Conservation (phyloP, 1,139 yeast genomes). For the Kurtzmaniella quercitrusa region DNA sequence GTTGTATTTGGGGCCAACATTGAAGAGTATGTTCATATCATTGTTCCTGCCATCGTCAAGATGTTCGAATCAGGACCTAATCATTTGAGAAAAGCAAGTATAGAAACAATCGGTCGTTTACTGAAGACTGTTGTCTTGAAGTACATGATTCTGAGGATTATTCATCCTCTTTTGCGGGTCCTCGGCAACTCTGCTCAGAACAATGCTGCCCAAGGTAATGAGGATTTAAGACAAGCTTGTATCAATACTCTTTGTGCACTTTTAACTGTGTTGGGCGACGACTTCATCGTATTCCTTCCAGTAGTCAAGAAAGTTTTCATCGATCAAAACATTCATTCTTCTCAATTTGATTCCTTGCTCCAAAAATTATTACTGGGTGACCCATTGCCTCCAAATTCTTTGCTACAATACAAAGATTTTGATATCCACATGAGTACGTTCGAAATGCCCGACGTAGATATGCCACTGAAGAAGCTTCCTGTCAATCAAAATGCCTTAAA, state of each 20-base stretch:
- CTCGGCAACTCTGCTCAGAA: constrained; percentile 32
- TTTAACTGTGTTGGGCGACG: constrained; percentile 76
- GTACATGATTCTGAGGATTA: constrained; percentile 87
- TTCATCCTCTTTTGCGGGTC: constrained; percentile 81
- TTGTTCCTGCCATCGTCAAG: constrained; percentile 78
- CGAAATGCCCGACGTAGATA: constrained; percentile 63
- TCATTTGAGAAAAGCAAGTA: constrained; percentile 67
- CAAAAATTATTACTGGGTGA: constrained; percentile 80
- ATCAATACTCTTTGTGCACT: constrained; percentile 81
- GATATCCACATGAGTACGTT: constrained; percentile 48
- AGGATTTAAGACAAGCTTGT: constrained; percentile 60
- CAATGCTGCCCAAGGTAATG: constrained; percentile 28
- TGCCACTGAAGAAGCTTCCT: constrained; percentile 71
- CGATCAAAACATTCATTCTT: constrained; percentile 61
- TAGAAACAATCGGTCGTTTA: constrained; percentile 79
- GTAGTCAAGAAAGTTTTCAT: constrained; percentile 70
- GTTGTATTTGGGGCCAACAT: constrained; percentile 86
- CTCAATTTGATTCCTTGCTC: constrained; percentile 77
- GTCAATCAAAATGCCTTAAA: constrained; percentile 74
- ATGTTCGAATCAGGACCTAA: constrained; percentile 68
- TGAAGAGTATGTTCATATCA: constrained; percentile 83
- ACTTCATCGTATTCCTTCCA: constrained; percentile 84
- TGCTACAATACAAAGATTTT: constrained; percentile 58
- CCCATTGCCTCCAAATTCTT: constrained; percentile 75
- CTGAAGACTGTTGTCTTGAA: constrained; percentile 69